Base-by-base conservation (phyloP, 805 yeast genomes). In the Kodamaea neixiangensis region DNA sequence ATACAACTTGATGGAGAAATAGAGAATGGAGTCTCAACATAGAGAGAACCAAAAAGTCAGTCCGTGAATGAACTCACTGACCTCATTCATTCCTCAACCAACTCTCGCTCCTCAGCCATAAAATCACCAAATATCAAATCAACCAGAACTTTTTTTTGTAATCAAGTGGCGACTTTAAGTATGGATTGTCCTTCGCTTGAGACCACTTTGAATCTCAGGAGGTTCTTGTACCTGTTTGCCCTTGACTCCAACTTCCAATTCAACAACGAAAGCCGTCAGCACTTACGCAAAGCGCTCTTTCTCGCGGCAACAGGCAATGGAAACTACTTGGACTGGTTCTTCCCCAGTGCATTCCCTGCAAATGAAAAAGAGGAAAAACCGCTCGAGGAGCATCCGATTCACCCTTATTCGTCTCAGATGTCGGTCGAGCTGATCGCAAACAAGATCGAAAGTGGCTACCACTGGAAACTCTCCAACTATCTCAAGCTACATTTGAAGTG, bases 231-330 rank as follows among this genome's bases (percentile, higher is more conserved):
- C 17, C 68, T 63, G 41, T 63, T 75, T n/a, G 81, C 82, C 0
- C 50, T 56, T 7, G 54, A 59, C 13, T 62, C 60, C 22, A 58
- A 69, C 19, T 75, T 60, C 59, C 65, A 60, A 33, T 70, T 68
- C 55, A 58, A 58, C 6, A 62, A 62, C 7, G 57, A 53, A 44
- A 67, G 66, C 13, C 64, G 65, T 25, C 57, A 54, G n/a, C 63
- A 63, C 13, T 58, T 79, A 10, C 63, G 84, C 34, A 59, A 70
- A n/a, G 69, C 75, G 2, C 63, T 85, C 44, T 78, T 70, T 51
- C 61, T 63, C 17, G 68, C 77, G 2, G 72, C 78, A 4, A 70
- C 85, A 0, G 58, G 61, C 39, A 65, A 65, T 22, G 82, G 80
- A 21, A 57, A 63, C 41, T 73, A 72, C 59, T 51, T 77, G 50